Evolutionary conservation across 2,329 filamentous ascomycete species (phyloP), one percentile per base, ranked within the genome.

Genomic region (Phaeophleospora eucalypticola): DNA sequence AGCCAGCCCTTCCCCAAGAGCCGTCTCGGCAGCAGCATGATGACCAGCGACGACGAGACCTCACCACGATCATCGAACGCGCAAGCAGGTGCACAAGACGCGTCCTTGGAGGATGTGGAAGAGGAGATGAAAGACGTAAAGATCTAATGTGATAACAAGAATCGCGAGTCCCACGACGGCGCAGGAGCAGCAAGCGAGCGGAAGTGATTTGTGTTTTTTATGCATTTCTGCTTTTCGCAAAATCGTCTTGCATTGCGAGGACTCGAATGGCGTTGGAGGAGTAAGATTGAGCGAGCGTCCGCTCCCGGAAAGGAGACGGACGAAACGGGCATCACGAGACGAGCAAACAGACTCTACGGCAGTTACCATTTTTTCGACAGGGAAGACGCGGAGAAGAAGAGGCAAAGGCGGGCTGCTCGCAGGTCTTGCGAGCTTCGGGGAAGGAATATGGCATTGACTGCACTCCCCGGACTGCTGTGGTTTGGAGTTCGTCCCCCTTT

Each of bases 51-150:
- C 29, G 55, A 52, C 45, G 49, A 54, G 47, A 54, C 41, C 19
- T 50, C 45, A 15, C 50, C 48, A 19, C 24, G 49, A 19, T 51
- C 51, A 19, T 48, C 49, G 19, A 32, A 43, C 9, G 50, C 49
- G 34, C 43, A 45, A 9, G 46, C 43, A 21, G 52, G 45, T 52
- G 21, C 59, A 60, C 24, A 29, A 29, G 24, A 29, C 24, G 24
- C 24, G 12, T 29, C 24, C 7, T 12, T 29, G 24, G 39, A 52
- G 41, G 57, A 46, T 14, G 47, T 52, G 21, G 44, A 60, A 55
- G 62, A 61, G 36, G 72, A 73, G 52, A 69, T 75, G 64, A 74
- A 74, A 64, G 73, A 71, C 12, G 71, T 75, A 39, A 70, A 73
- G 59, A 74, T 75, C 42, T 65, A 29, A 12, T 12, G 24, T 29